These are phyloP conservation scores for Brassica napus DNA, from an alignment of 345 rosid genomes.

Conservation along the genomic window DNA sequence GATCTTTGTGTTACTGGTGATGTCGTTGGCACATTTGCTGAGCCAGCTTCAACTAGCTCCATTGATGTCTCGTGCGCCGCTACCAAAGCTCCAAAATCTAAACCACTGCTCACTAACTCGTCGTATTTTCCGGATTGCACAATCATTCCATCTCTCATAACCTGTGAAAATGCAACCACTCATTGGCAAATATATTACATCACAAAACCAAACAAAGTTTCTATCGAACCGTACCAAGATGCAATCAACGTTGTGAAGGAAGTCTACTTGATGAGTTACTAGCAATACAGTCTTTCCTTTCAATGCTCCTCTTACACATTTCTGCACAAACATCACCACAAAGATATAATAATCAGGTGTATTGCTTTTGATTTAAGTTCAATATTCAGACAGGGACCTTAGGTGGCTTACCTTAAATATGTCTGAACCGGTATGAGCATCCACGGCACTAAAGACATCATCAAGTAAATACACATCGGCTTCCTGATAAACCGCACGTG, in stretches of 20 bases:
- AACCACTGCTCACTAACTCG: conserved; percentile 53
- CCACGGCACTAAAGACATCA: conserved; percentile 96
- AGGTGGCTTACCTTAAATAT: conserved; percentile 66
- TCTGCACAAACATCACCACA: neutral
- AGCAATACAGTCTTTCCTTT: conserved; percentile 64
- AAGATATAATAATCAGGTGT: neutral
- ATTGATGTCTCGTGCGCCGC: conserved; percentile 88
- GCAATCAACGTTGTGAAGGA: conserved; percentile 81
- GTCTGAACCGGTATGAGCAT: conserved; percentile 95
- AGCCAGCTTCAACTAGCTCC: conserved; percentile 74
- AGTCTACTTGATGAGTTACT: conserved; percentile 96
- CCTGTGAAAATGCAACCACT: conserved; percentile 49
- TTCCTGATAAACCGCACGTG: conserved; percentile 69
- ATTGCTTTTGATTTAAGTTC: no score
- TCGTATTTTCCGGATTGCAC: conserved; percentile 84
- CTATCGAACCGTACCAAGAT: conserved; percentile 50
- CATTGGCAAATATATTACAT: neutral
- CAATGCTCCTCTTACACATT: neutral
- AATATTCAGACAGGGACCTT: no score
- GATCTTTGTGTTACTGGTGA: conserved; percentile 33
- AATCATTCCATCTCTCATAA: conserved; percentile 93
- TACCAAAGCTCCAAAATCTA: conserved; percentile 74
- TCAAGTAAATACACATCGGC: conserved; percentile 86
- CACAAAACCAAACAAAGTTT: neutral
- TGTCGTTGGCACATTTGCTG: conserved; percentile 41